Base-by-base conservation (phyloP, 306 rosid species). In the Rubus parviflorus region DNA sequence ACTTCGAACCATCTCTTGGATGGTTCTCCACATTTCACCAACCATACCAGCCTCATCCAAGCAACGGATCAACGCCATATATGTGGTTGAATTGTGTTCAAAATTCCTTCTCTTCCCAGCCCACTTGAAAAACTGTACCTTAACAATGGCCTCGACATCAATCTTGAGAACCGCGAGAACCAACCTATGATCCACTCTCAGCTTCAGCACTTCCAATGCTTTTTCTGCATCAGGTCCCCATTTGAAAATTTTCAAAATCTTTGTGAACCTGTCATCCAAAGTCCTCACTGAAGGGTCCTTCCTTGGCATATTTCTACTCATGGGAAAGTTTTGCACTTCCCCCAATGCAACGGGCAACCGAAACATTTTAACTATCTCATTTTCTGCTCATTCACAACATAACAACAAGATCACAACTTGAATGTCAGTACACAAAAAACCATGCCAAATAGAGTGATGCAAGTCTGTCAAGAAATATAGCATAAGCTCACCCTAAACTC, bases 151-250 rank as follows among this genome's bases (percentile, higher is more conserved):
- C 78, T 94, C 98, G 41, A 94, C 89, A 82, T 92, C 95, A 51
- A 94, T 87, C 76, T 87, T 88, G 53, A 94, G 73, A 83, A 94
- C 89, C 79, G 90, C 85, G 0, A 90, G 91, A 77, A 95, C 95
- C 85, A 95, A 80, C 49, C 97, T 90, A 76, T 90, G 83, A 78
- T 92, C 97, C 6, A 95, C 90, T 81, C 86, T 90, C 81, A 95
- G 77, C 85, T 89, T 92, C 37, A 95, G 79, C 70, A 95, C 97
- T 86, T 95, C 96, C 83, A 92, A 68, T 4, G 98, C 98, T 87
- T 89, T 94, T 80, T 95, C 98, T 23, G 97, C 97, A 83, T 92
- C 97, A 64, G 95, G 84, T 4, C 98, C 98, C 98, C 97, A 95
- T 79, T 92, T 95, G 76, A 95, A 95, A 71, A 95, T 89, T 69